Percentiles rank a stretch among this genome's conserved stretches.
Evolutionary conservation across 352 stramenopile species (phyloP).

Genomic region (Phytophthora agathidicida): DNA sequence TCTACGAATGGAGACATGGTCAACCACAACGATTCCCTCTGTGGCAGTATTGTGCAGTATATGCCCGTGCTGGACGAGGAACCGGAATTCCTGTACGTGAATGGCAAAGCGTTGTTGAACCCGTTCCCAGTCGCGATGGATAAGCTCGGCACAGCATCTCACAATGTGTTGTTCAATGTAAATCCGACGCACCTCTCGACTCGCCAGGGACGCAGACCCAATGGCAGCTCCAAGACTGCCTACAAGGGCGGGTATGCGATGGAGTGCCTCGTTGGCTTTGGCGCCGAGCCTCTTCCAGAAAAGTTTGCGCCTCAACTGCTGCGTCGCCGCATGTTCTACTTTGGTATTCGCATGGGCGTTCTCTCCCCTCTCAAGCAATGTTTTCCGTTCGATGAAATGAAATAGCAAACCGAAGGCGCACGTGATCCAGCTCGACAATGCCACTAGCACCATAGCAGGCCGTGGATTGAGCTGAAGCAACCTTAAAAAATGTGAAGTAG

Average conservation of each 20-base stretch:
- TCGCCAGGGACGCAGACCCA: constrained; percentile 10
- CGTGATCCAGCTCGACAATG: too few relatives aligned
- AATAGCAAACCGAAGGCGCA: too few relatives aligned
- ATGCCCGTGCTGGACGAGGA: constrained; percentile 21
- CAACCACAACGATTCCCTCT: constrained; percentile 33
- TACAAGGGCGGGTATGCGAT: constrained; percentile 15
- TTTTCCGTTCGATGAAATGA: constrained; percentile 1
- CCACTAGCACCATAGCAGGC: too few relatives aligned
- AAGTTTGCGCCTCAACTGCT: constrained; percentile 33
- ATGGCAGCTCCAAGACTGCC: constrained; percentile 1
- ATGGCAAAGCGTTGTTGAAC: constrained; percentile 37
- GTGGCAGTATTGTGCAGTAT: constrained; percentile 40
- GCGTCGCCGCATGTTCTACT: constrained; percentile 38
- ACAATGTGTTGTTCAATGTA: constrained; percentile 28
- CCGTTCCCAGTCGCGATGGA: constrained; percentile 24
- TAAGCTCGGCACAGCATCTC: constrained; percentile 6
- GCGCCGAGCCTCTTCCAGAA: constrained; percentile 21
- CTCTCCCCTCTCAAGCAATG: constrained; percentile 27
- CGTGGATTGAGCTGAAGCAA: too few relatives aligned
- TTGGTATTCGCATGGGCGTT: constrained; percentile 29
- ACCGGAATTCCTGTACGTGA: constrained; percentile 26
- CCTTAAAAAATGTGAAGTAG: too few relatives aligned
- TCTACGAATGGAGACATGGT: constrained; percentile 29
- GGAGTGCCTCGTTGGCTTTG: constrained; percentile 41
- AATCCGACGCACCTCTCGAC: constrained; percentile 32